These are phyloP conservation scores for Colletotrichum sp. DNA, from an alignment of 2,329 filamentous ascomycete genomes.

Conservation along the genomic window DNA sequence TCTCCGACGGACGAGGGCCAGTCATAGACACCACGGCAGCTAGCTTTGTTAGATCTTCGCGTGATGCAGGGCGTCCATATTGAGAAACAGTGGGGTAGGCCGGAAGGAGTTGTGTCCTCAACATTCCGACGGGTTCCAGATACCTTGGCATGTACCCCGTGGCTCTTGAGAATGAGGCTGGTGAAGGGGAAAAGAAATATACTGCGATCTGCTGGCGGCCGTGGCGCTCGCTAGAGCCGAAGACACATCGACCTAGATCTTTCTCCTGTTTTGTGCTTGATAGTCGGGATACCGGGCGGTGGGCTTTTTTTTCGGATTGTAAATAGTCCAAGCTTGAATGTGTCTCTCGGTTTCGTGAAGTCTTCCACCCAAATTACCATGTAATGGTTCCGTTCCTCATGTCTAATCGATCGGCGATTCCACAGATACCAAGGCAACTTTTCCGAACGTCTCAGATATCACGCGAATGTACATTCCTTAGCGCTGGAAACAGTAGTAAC, in stretches of 20 bases:
- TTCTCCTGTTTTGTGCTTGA: neutral
- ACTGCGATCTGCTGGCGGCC: neutral
- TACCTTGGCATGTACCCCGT: neutral
- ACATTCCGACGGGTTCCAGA: neutral
- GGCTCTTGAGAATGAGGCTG: neutral
- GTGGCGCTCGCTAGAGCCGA: neutral
- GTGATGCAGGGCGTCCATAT: neutral
- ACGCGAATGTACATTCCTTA: neutral
- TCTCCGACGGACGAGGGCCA: too few relatives aligned
- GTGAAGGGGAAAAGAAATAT: neutral
- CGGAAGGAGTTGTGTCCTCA: neutral
- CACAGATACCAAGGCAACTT: too few relatives aligned
- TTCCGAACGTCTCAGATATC: neutral
- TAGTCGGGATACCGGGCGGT: too few relatives aligned
- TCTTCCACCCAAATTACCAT: neutral
- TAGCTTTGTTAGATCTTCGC: neutral
- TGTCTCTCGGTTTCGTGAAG: neutral
- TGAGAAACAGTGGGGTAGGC: neutral
- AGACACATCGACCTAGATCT: neutral
- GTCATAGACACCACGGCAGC: too few relatives aligned
- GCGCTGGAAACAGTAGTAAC: neutral
- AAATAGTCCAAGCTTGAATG: neutral
- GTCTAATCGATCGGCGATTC: neutral
- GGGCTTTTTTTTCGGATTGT: too few relatives aligned
- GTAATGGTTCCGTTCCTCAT: accelerated